Conservation (phyloP, 139 green algal species). For the Chlorella ohadii region DNA sequence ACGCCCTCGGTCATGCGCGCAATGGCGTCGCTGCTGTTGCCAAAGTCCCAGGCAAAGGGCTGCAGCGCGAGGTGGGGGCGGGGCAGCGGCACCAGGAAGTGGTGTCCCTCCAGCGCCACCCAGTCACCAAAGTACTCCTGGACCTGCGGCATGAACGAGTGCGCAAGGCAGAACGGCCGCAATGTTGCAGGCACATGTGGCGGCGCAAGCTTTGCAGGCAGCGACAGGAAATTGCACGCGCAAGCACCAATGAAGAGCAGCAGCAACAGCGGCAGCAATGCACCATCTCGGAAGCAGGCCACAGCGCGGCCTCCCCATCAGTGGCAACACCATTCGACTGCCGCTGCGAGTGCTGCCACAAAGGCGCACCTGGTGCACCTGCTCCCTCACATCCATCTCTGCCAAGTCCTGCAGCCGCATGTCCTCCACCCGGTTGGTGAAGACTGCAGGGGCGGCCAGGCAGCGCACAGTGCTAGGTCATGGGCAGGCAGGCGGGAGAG, state of each 20-base stretch:
- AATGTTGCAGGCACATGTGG: too few relatives aligned
- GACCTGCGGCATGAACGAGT: conserved; percentile 29
- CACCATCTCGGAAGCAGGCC: too few relatives aligned
- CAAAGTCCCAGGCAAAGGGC: conserved; percentile 64
- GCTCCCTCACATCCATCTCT: conserved; percentile 85
- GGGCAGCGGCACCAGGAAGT: conserved; percentile 82
- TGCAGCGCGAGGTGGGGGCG: conserved; percentile 49
- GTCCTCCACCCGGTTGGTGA: conserved; percentile 91
- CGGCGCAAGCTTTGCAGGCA: too few relatives aligned
- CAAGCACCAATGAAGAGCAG: too few relatives aligned
- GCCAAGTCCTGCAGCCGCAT: conserved; percentile 95
- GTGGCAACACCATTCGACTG: too few relatives aligned
- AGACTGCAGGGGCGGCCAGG: conserved; percentile 55
- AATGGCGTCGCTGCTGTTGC: conserved; percentile 54
- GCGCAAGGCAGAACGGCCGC: too few relatives aligned
- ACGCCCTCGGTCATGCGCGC: conserved; percentile 81
- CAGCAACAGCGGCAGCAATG: too few relatives aligned
- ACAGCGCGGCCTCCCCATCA: too few relatives aligned
- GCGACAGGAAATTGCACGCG: too few relatives aligned
- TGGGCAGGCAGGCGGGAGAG: too few relatives aligned
- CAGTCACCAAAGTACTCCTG: conserved; percentile 95
- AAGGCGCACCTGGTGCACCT: conserved; percentile 59
- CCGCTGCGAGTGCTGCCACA: too few relatives aligned
- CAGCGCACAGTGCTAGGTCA: background rate
- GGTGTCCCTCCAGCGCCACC: conserved; percentile 77